Base-by-base conservation (phyloP, 495 filamentous ascomycete genomes). In the Friedmanniomyces simplex region DNA sequence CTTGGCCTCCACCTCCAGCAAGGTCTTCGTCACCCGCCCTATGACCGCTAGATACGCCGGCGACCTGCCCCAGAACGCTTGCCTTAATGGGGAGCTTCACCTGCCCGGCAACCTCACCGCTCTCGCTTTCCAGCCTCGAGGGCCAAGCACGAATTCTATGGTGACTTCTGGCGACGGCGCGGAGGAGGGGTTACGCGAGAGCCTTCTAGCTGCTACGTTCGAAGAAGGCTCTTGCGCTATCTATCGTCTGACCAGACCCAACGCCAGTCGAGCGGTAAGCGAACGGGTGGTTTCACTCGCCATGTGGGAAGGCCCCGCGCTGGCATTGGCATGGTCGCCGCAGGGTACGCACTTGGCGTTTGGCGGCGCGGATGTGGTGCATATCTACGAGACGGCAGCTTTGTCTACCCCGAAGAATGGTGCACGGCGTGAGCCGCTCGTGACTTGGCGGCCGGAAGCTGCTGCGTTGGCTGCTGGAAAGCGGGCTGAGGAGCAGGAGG, bases 401-500 rank as follows among this genome's bases (percentile, higher is more conserved):
- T 21, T 58, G 39, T 13, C 12, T n/a, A n/a, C n/a, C n/a, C n/a
- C 20, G 49, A 16, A 12, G 39, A 53, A 49, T 22, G 8, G 5
- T 22, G 13, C 8, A 21, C 8, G 30, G 39, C 5, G 39, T 16
- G 34, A 49, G 37, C 43, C 55, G 24, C 16, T 49, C 2, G 46
- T 48, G 0, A 60, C 43, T 3, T 63, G 57, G 61, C 51, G 46
- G 28, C 52, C 53, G 3, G 50, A 55, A 1, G 21, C 48, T 21
- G n/a, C 42, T 10, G 55, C 20, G 21, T 5, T 57, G 21, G 47
- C 18, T 16, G 26, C 70, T 72, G 48, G 69, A 72, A 34, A 70
- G 52, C 57, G 63, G 34, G 60, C 64, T 39, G 22, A 68, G 67
- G 26, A 63, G 70, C 14, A 56, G 58, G 14, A 60, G 65, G 76